These are phyloP conservation scores for Pseudocercospora pini-densiflorae DNA, from an alignment of 2,329 filamentous ascomycete species.

Conservation along the genomic window DNA sequence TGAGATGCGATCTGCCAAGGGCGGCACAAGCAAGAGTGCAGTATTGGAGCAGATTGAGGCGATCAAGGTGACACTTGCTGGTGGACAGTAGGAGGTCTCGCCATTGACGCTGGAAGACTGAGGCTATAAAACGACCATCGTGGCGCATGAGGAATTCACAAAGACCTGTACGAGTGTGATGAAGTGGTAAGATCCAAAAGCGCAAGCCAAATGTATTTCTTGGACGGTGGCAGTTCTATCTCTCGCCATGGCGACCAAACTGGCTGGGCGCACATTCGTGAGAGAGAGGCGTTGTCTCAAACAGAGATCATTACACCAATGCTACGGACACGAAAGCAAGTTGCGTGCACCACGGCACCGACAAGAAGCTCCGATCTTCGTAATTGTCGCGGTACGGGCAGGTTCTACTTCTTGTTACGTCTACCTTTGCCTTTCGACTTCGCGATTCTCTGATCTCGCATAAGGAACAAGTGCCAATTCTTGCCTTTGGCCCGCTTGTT, in stretches of 20 bases:
- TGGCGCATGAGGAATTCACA: neutral
- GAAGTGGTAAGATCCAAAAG: neutral
- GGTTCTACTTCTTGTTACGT: too few species aligned
- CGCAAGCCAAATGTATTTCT: neutral
- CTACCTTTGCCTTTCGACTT: too few species aligned
- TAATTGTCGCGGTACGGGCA: neutral
- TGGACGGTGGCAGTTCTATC: neutral
- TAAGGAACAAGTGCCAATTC: too few species aligned
- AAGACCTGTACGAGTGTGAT: neutral
- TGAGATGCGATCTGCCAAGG: slow-evolving; percentile 75
- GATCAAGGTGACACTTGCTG: slow-evolving; percentile 47
- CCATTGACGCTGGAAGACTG: neutral
- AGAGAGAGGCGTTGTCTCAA: neutral
- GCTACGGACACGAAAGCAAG: neutral
- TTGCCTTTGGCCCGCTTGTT: too few species aligned
- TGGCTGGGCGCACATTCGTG: too few species aligned
- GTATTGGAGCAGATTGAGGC: slow-evolving; percentile 68
- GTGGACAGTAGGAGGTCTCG: neutral
- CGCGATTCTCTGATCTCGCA: too few species aligned
- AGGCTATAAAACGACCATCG: neutral
- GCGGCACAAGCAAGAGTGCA: slow-evolving; percentile 74
- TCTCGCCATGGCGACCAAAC: neutral
- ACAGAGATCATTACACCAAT: neutral
- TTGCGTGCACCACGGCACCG: neutral
- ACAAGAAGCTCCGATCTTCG: neutral